Percentiles rank a stretch among this genome's conserved stretches.
These are phyloP conservation scores for Escallonia herrerae DNA, from an alignment of 129 eudicot genomes.

Conservation along the genomic window DNA sequence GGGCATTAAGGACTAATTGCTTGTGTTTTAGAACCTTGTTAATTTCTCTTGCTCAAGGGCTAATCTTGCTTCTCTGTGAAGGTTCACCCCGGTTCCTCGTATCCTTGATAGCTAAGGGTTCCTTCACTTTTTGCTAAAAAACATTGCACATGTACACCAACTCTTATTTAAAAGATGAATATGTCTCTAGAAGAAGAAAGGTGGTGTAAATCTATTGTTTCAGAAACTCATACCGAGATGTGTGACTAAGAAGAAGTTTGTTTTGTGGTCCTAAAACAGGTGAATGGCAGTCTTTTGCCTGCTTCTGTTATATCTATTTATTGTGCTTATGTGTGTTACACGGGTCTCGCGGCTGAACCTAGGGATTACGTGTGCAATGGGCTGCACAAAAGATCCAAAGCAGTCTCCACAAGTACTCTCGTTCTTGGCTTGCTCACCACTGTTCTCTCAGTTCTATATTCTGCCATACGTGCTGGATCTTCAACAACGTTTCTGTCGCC, in stretches of 20 bases:
- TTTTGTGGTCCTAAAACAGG: slow-evolving; percentile 41
- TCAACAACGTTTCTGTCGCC: slow-evolving; percentile 89
- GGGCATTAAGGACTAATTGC: too few relatives aligned
- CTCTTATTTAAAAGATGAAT: too few relatives aligned
- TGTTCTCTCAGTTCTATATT: slow-evolving; percentile 78
- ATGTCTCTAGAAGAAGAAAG: too few relatives aligned
- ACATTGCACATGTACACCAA: too few relatives aligned
- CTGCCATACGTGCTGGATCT: slow-evolving; percentile 98
- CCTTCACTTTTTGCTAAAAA: too few relatives aligned
- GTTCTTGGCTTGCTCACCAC: slow-evolving; percentile 98
- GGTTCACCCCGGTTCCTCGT: too few relatives aligned
- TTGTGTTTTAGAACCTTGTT: too few relatives aligned
- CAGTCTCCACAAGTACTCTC: slow-evolving; percentile 67
- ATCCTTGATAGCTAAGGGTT: too few relatives aligned
- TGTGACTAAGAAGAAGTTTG: neutral
- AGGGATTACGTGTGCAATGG: slow-evolving; percentile 91
- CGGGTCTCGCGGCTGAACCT: slow-evolving; percentile 88
- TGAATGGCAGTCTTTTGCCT: slow-evolving; percentile 92
- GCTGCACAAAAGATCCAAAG: slow-evolving; percentile 68
- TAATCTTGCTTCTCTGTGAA: too few relatives aligned
- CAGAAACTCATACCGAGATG: neutral
- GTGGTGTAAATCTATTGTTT: too few relatives aligned
- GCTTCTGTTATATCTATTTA: slow-evolving; percentile 86
- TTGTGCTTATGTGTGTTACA: slow-evolving; percentile 94
- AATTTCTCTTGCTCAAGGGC: too few relatives aligned